These are phyloP conservation scores for Xanthoconium purpureum DNA, from an alignment of 768 basidiomycete genomes.

Conservation along the genomic window DNA sequence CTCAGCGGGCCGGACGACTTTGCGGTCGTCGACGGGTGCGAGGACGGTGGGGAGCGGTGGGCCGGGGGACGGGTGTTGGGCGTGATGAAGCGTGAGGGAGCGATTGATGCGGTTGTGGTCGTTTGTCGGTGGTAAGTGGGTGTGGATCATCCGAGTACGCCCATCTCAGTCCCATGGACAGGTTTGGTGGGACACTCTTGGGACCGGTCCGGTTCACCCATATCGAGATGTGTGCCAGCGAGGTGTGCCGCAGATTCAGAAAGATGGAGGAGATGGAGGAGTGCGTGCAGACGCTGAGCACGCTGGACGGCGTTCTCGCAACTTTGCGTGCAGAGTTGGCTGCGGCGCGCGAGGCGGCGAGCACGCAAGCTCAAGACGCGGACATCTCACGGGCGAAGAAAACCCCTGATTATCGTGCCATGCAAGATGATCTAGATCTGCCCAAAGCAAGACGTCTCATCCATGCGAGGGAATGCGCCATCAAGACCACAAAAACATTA, in stretches of 20 bases:
- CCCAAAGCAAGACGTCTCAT: conserved; percentile 65
- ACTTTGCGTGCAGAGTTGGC: conserved; percentile 49
- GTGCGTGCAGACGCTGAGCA: conserved; percentile 50
- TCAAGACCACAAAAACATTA: conserved; percentile 57
- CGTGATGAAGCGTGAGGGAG: conserved; percentile 65
- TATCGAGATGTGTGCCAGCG: conserved; percentile 69
- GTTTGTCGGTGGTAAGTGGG: conserved; percentile 61
- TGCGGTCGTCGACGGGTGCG: conserved; percentile 54
- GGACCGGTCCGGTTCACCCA: conserved; percentile 76
- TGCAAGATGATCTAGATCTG: conserved; percentile 46
- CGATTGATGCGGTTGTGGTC: conserved; percentile 76
- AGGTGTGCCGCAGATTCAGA: conserved; percentile 70
- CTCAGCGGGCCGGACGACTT: conserved; percentile 75
- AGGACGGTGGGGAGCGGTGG: conserved; percentile 79
- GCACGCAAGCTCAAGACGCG: background rate
- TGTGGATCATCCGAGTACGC: background rate
- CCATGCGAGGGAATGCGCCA: conserved; percentile 64
- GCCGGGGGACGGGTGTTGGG: conserved; percentile 61
- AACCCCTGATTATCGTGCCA: conserved; percentile 45
- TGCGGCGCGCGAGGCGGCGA: background rate
- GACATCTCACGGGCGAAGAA: conserved; percentile 18
- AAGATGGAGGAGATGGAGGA: conserved; percentile 67
- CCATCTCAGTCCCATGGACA: conserved; percentile 23
- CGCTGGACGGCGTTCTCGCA: conserved; percentile 59
- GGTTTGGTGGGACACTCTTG: conserved; percentile 80